Evolutionary conservation across 1,139 yeast genomes (phyloP).

Genomic region (Candida freyschussii): DNA sequence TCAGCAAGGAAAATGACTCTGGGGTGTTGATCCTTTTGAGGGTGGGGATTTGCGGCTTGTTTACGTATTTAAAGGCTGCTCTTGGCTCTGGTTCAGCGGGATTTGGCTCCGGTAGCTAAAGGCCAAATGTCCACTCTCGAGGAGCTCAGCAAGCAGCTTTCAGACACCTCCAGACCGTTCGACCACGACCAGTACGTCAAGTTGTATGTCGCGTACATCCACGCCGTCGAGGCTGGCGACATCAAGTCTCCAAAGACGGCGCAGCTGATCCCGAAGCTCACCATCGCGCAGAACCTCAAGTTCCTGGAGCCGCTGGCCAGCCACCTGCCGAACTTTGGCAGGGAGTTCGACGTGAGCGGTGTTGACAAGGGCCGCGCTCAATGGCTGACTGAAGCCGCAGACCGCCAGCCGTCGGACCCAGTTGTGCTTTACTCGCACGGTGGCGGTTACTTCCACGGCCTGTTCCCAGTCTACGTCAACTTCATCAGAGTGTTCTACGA

Average conservation of each 20-base stretch:
- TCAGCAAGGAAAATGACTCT: no score
- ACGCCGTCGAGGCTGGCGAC: constrained; percentile 2
- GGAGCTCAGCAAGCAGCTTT: constrained; percentile 2
- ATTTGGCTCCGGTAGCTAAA: no score
- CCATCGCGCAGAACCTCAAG: constrained; percentile 2
- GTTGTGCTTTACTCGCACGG: constrained; percentile 36
- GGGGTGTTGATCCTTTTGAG: no score
- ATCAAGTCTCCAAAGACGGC: constrained; percentile 3
- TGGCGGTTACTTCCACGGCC: constrained; percentile 38
- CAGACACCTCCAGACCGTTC: constrained; percentile 2
- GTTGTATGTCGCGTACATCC: constrained; percentile 2
- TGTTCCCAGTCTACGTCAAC: constrained; percentile 30
- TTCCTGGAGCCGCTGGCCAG: constrained; percentile 3
- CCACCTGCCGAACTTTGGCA: constrained; percentile 5
- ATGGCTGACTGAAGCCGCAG: constrained; percentile 26
- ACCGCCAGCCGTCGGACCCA: constrained; percentile 26
- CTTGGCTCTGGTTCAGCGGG: no score
- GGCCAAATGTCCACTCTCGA: no score
- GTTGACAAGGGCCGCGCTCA: constrained; percentile 13
- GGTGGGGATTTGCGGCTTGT: no score
- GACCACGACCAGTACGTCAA: constrained; percentile 6
- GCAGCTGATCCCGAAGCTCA: constrained; percentile 5
- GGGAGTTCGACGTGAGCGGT: constrained; percentile 7
- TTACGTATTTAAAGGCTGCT: no score
- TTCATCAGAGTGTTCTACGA: constrained; percentile 31